These are phyloP conservation scores for Thermoascus crustaceus DNA, from an alignment of 2,329 filamentous ascomycete genomes.

Conservation along the genomic window DNA sequence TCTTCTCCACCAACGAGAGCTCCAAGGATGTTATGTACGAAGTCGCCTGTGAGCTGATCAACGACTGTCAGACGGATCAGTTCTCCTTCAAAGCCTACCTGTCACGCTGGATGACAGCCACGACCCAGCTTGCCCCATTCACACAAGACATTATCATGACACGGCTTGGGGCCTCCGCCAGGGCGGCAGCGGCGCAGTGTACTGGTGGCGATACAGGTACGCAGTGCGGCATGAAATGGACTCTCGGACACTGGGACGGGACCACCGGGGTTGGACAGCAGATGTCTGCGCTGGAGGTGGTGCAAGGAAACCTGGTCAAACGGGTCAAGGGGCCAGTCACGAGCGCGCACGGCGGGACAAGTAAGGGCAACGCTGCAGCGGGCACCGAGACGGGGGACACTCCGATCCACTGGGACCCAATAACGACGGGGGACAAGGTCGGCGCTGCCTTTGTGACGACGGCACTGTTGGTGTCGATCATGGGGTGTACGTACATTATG, in stretches of 20 bases:
- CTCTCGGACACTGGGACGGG: conserved; percentile 22
- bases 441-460: conserved; percentile 23
- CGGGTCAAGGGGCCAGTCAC: conserved; percentile 34
- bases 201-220: conserved; percentile 24
- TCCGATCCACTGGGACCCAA: neutral
- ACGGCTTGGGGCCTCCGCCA: conserved; percentile 45
- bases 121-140: conserved; percentile 48
- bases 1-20: conserved; percentile 53
- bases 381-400: conserved; percentile 21
- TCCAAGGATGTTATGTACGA: conserved; percentile 54
- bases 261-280: conserved; percentile 30
- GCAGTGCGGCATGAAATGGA: conserved; percentile 34
- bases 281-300: conserved; percentile 44
- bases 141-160: conserved; percentile 45
- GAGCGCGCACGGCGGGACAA: conserved; percentile 48
- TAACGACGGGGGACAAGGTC: conserved; percentile 20
- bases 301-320: conserved; percentile 47
- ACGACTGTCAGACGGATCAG: conserved; percentile 62
- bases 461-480: conserved; percentile 15
- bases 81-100: conserved; percentile 70
- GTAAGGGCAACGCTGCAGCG: conserved; percentile 33
- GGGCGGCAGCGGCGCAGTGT: conserved; percentile 40
- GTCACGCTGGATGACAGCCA: conserved; percentile 55
- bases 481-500: conserved; percentile 6
- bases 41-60: conserved; percentile 54